A percentile compares a stretch with the other conserved stretches of the same genome.
Evolutionary conservation across 352 stramenopile genomes (phyloP).

Genomic region (Peronospora tabacina): DNA sequence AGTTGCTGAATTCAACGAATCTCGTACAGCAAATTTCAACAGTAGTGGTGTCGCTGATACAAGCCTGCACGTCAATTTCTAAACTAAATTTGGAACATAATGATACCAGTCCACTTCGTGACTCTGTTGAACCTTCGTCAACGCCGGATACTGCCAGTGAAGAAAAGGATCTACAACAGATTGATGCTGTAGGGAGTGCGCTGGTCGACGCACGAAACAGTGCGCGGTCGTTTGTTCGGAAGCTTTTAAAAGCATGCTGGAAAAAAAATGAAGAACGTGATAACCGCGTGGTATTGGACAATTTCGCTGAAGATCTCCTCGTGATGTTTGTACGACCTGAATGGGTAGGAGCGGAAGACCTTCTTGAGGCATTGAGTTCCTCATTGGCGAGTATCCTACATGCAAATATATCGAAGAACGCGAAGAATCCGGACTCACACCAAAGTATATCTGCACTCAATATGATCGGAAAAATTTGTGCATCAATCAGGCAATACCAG

Average conservation of each 20-base stretch:
- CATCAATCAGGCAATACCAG: constrained; percentile 58
- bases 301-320: constrained; percentile 80
- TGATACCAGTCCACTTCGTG: constrained; percentile 2
- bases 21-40: constrained; percentile 65
- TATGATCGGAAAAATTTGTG: constrained; percentile 71
- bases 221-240: constrained; percentile 37
- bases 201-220: constrained; percentile 34
- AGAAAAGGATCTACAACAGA: constrained; percentile 14
- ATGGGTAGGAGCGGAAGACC: constrained; percentile 60
- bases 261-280: constrained; percentile 79
- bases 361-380: constrained; percentile 63
- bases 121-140: constrained; percentile 10
- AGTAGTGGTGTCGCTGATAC: constrained; percentile 54
- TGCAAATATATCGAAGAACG: constrained; percentile 44
- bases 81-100: constrained; percentile 5
- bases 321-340: constrained; percentile 75
- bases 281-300: constrained; percentile 66
- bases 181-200: constrained; percentile 3
- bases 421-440: constrained; percentile 61
- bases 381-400: constrained; percentile 61
- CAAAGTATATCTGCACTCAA: constrained; percentile 57
- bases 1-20: constrained; percentile 42
- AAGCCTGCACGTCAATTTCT: constrained; percentile 31
- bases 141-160: constrained; percentile 16
- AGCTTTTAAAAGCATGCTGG: constrained; percentile 63